These are phyloP conservation scores for Fusarium avenaceum DNA, from an alignment of 2,329 filamentous ascomycete species.

Conservation along the genomic window DNA sequence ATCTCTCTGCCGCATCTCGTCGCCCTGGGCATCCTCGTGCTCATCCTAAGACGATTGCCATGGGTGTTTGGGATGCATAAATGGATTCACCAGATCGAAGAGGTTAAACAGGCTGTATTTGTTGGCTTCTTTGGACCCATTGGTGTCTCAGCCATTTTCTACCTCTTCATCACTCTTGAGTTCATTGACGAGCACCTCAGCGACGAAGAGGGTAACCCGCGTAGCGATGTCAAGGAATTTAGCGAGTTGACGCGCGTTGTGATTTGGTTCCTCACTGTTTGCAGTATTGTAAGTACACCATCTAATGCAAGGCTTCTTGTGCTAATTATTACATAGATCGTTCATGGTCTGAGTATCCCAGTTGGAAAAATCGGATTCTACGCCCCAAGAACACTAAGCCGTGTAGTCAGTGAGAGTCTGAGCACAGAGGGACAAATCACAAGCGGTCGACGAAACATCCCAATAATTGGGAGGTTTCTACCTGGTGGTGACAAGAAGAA, in stretches of 20 bases:
- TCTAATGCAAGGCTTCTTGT: fast-evolving
- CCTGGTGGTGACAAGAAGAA: neutral
- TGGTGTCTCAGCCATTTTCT: constrained; percentile 90
- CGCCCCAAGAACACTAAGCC: constrained; percentile 71
- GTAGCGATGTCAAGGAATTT: constrained; percentile 63
- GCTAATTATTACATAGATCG: constrained; percentile 58
- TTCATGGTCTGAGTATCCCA: constrained; percentile 87
- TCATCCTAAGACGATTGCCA: constrained; percentile 83
- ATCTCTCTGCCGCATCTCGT: constrained; percentile 82
- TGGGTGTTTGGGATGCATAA: constrained; percentile 80
- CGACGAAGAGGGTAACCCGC: constrained; percentile 63
- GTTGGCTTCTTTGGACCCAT: constrained; percentile 96
- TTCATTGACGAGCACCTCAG: constrained; percentile 71
- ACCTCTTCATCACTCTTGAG: constrained; percentile 84
- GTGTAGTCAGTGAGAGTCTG: constrained; percentile 48
- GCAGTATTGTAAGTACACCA: constrained; percentile 77
- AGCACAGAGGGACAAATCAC: constrained; percentile 17
- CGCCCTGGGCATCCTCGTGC: constrained; percentile 78
- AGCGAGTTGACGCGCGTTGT: constrained; percentile 77
- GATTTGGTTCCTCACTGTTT: constrained; percentile 88
- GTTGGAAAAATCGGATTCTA: constrained; percentile 75
- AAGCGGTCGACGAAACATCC: constrained; percentile 33
- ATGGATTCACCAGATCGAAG: constrained; percentile 83
- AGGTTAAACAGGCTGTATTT: constrained; percentile 81
- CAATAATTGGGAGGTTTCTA: constrained; percentile 39